Evolutionary conservation across 441 rosid species (phyloP), one percentile per base, ranked within the genome.

Genomic region (Iberis amara): DNA sequence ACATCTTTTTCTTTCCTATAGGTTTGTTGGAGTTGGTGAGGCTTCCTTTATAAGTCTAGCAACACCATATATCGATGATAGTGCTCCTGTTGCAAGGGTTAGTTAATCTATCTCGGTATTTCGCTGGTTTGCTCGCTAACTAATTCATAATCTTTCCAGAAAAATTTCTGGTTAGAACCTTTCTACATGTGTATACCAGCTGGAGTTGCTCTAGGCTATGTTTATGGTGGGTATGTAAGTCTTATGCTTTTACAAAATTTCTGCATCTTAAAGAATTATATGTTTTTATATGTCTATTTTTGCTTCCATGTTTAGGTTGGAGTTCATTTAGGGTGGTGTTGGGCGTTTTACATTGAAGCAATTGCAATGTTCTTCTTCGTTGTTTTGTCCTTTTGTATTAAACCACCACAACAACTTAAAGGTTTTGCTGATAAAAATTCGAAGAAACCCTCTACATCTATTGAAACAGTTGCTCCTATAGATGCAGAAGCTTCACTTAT

Each of bases 271-370:
- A n/a, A 28, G 40, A 39, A 48, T 12, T 45, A 30, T 38, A 11
- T 37, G 18, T 42, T 12, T 32, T 46, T 26, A 30, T 7, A 27
- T 3, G 3, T 41, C 28, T 10, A 32, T 66, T 59, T 66, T 59
- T 66, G 47, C 13, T 56, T 51, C 14, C 18, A 8, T 66, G 51
- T 57, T 57, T 57, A 91, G 97, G 85, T 89, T 42, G 96, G 99
- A 50, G 28, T 60, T 51, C 60, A 82, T 70, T 23, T 74, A 3
- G 75, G 60, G 46, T 92, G 99, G 99, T 95, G 92, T 53, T 72
- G 60, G 66, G 96, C 97, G 23, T 92, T 92, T 67, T 84, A 62
- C 65, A 92, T 91, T 11, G 99, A 89, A 66, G 96, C 99, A 57
- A 59, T 86, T 26, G 47, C 85, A 64, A 89, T 92, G 99, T 54